Conservation (phyloP, 257 asterid species). For the Mitragyna speciosa region DNA sequence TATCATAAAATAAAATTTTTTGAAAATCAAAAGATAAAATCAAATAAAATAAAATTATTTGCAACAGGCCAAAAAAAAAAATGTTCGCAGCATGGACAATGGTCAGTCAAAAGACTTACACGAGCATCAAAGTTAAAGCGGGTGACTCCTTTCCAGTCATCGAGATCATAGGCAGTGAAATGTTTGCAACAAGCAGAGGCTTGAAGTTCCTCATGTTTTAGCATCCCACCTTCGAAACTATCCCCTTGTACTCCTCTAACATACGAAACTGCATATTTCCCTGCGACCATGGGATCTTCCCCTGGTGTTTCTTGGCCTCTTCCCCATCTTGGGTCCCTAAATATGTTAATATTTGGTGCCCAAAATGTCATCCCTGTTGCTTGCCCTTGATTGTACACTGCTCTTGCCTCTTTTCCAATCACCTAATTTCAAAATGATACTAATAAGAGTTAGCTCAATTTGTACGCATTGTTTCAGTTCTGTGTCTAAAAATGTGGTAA, state of each 20-base stretch:
- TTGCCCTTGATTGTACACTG: conserved; percentile 38
- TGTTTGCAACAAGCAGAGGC: conserved; percentile 83
- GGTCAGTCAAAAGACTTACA: conserved; percentile 22
- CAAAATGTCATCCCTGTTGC: conserved; percentile 41
- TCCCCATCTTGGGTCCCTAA: conserved; percentile 50
- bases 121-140: conserved; percentile 59
- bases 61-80: no score
- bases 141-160: conserved; percentile 58
- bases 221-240: conserved; percentile 53
- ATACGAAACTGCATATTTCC: conserved; percentile 40
- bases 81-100: no score
- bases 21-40: no score
- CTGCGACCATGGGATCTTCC: conserved; percentile 37
- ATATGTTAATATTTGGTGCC: conserved; percentile 48
- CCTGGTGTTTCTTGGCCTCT: conserved; percentile 48
- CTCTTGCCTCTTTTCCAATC: conserved; percentile 44
- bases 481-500: no score
- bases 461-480: not conserved
- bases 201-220: conserved; percentile 42
- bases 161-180: conserved; percentile 76
- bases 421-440: conserved; percentile 18
- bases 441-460: not conserved
- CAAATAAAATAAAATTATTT: no score
- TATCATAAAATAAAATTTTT: no score
- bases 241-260: conserved; percentile 83